Base-by-base conservation (phyloP, 2,329 filamentous ascomycete genomes). In the Fusarium torreyae region DNA sequence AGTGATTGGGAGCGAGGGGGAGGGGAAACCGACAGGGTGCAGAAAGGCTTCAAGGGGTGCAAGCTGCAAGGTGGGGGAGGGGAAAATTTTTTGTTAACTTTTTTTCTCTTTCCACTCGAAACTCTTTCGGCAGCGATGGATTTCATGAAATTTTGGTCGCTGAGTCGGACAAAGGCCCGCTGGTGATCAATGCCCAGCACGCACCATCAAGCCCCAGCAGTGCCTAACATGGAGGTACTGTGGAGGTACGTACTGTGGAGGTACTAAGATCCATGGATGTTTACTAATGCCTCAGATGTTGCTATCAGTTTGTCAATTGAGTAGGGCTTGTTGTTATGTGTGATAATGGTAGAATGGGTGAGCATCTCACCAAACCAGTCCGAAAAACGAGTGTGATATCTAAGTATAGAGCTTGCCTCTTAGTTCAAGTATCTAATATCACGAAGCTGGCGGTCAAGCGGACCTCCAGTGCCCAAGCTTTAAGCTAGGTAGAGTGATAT, bases 181-280 rank as follows among this genome's bases (percentile, higher is more conserved):
- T 43, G 38, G 68, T 70, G 71, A 71, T 63, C 71, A 74, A 73
- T 72, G 71, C 71, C 69, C 50, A 66, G 51, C 71, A 65, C 61
- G 58, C 63, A 68, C 58, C 51, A 59, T 36, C 45, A 28, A 63
- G 45, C 68, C 57, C 57, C 56, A 66, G 51, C 59, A 68, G 55
- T 68, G 68, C 70, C 70, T 70, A 69, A 71, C 61, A 55, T 63
- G 46, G 38, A 63, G 58, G 57, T 34, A 60, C 63, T 65, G 48
- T 45, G 62, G 66, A 38, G 49, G 44, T 62, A 60, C 49, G 57
- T 34, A 60, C 63, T 65, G 48, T 45, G 62, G 66, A 38, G 49
- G 44, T 62, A 60, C 49, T 55, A 24, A 57, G 50, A 57, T 63
- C 44, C 42, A 31, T 46, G 58, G 14, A 38, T 46, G 45, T 65